Conservation (phyloP, 139 green algal species). For the Picochlorum sp. region DNA sequence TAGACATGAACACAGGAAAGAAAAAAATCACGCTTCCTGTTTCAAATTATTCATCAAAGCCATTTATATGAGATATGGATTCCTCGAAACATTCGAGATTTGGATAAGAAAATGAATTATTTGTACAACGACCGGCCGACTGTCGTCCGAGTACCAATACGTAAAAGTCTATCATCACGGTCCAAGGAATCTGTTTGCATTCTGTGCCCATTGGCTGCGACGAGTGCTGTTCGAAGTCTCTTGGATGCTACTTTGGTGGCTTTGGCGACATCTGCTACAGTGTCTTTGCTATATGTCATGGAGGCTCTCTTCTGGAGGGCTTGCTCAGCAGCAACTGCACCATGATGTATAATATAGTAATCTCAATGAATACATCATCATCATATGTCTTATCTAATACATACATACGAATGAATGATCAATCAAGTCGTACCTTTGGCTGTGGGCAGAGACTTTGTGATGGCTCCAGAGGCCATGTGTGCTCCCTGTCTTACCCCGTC, state of each 20-base stretch:
- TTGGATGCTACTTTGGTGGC: slow-evolving; percentile 10
- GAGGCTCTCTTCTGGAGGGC: slow-evolving; percentile 14
- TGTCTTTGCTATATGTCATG: slow-evolving; percentile 11
- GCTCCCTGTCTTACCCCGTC: slow-evolving; percentile 11
- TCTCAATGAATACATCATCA: too few species aligned
- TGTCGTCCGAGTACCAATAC: too few species aligned
- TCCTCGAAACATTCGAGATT: too few species aligned
- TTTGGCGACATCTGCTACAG: slow-evolving; percentile 7
- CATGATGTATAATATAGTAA: background rate
- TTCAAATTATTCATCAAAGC: too few species aligned
- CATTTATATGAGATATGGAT: too few species aligned
- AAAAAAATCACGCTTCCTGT: too few species aligned
- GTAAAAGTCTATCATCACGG: too few species aligned
- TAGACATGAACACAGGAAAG: too few species aligned
- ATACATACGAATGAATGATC: background rate
- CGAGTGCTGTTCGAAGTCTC: slow-evolving; percentile 15
- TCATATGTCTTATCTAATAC: too few species aligned
- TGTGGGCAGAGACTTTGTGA: background rate
- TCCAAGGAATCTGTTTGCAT: background rate
- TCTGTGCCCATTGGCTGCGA: slow-evolving; percentile 5
- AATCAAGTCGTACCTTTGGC: slow-evolving; percentile 9
- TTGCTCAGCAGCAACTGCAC: slow-evolving; percentile 22
- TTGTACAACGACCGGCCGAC: too few species aligned
- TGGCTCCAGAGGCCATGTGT: background rate
- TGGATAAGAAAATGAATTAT: too few species aligned